A percentile compares a stretch with the other conserved stretches of the same genome.
These are phyloP conservation scores for Acrodontium crateriforme DNA, from an alignment of 2,329 filamentous ascomycete species.

Conservation along the genomic window DNA sequence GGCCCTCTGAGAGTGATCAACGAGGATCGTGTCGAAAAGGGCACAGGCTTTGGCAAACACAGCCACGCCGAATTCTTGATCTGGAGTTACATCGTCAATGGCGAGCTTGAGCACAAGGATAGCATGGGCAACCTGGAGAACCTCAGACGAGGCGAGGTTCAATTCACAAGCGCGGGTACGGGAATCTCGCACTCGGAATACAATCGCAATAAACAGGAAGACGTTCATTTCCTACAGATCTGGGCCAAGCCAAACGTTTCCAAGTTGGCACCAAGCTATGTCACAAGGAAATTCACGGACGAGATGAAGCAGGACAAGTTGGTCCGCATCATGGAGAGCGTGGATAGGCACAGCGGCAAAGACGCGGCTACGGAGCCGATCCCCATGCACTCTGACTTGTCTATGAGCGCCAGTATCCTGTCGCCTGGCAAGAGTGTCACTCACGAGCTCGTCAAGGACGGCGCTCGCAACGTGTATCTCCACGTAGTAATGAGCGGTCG, in stretches of 20 bases:
- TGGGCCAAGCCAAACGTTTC: constrained; percentile 70
- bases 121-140: constrained; percentile 59
- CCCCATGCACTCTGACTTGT: constrained; percentile 70
- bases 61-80: constrained; percentile 80
- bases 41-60: constrained; percentile 71
- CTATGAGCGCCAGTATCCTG: constrained; percentile 68
- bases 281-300: constrained; percentile 59
- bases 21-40: constrained; percentile 66
- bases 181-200: constrained; percentile 69
- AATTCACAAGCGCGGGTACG: constrained; percentile 80
- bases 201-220: constrained; percentile 57
- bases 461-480: constrained; percentile 59
- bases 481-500: constrained; percentile 58
- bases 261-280: constrained; percentile 60
- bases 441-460: constrained; percentile 56
- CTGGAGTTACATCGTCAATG: constrained; percentile 74
- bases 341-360: constrained; percentile 49
- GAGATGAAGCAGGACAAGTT: constrained; percentile 58
- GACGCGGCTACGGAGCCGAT: constrained; percentile 58
- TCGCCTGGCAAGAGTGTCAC: constrained; percentile 50
- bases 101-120: constrained; percentile 78
- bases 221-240: constrained; percentile 78
- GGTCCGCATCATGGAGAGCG: constrained; percentile 61
- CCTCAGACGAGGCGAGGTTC: constrained; percentile 69
- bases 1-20: constrained; percentile 75